Base-by-base conservation (phyloP, 2,329 filamentous ascomycete species). In the Chrysoporthe cubensis region DNA sequence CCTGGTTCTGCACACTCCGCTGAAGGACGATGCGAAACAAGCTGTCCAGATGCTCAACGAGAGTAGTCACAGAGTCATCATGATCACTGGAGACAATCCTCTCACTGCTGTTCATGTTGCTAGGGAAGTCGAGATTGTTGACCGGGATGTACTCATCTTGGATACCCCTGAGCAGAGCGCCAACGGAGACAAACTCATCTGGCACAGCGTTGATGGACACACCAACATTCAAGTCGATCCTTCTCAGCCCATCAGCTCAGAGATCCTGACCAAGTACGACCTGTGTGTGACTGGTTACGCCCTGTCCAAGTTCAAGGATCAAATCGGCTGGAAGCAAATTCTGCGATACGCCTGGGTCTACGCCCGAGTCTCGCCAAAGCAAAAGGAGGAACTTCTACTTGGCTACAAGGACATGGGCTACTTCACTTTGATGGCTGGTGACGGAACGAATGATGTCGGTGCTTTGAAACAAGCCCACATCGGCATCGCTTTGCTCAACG, bases 41-140 rank as follows among this genome's bases (percentile, higher is more conserved):
- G 90, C 96, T 50, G 93, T 99, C 52, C 93, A 91, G 72, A 97
- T 98, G 93, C 87, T 99, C 74, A 99, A 97, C 77, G 96, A 99
- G 83, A 98, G 95, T 80, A 98, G 94, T 81, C 96, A 99, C 79
- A 93, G 96, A 74, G 94, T 97, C 59, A 92, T 99, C 73, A 99
- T 99, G 96, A 99, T 99, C 72, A 99, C 96, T 69, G 96, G 96
- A 77, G 96, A 99, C 79, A 99, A 99, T 78, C 95, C 96, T 14
- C 86, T 99, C 64, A 99, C 96, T 52, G 96, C 96, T 72, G 93
- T 97, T 13, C 95, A 99, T 76, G 96, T 99, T 66, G 96, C 96
- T 18, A 90, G 91, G 70, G 91, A 97, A 78, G 96, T 99, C 37
- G 96, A 99, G 78, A 99, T 99, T 78, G 94, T 99, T 18, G 96